Evolutionary conservation across 1,284 basidiomycete species (phyloP).

Genomic region (Testicularia cyperi): DNA sequence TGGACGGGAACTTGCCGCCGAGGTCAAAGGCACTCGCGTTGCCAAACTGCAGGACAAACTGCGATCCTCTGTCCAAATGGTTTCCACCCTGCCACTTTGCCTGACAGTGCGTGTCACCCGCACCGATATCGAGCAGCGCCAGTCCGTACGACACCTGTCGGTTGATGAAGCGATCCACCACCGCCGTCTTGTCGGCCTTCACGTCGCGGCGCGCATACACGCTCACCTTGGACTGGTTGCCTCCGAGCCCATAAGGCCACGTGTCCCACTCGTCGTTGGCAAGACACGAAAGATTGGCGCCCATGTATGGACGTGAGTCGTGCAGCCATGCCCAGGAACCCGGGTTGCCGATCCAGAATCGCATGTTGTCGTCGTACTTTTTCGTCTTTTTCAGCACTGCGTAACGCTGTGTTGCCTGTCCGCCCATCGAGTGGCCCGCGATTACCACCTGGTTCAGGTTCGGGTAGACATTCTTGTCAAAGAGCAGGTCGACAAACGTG

Average conservation of each 20-base stretch:
- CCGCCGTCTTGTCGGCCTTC: conserved; percentile 25
- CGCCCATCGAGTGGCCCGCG: conserved; percentile 53
- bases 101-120: conserved; percentile 39
- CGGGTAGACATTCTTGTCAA: conserved; percentile 42
- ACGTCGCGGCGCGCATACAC: conserved; percentile 15
- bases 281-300: conserved; percentile 18
- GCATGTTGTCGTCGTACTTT: conserved; percentile 36
- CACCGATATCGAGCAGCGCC: conserved; percentile 35
- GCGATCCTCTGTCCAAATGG: conserved; percentile 46
- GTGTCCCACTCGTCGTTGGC: conserved; percentile 29
- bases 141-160: conserved; percentile 42
- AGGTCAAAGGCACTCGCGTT: conserved; percentile 19
- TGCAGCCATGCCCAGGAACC: conserved; percentile 52
- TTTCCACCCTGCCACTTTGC: conserved; percentile 47
- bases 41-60: conserved; percentile 37
- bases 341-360: conserved; percentile 51
- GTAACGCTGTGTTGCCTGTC: conserved; percentile 48
- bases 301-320: conserved; percentile 37
- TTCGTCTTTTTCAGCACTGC: conserved; percentile 39
- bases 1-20: conserved; percentile 37
- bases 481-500: conserved; percentile 33
- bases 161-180: conserved; percentile 41
- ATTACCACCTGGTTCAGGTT: conserved; percentile 52
- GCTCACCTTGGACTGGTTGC: conserved; percentile 38
- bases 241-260: conserved; percentile 55